phyloP scores from a whole-genome alignment of 148 eudicot genomes.

The Fagopyrum tataricum region DNA sequence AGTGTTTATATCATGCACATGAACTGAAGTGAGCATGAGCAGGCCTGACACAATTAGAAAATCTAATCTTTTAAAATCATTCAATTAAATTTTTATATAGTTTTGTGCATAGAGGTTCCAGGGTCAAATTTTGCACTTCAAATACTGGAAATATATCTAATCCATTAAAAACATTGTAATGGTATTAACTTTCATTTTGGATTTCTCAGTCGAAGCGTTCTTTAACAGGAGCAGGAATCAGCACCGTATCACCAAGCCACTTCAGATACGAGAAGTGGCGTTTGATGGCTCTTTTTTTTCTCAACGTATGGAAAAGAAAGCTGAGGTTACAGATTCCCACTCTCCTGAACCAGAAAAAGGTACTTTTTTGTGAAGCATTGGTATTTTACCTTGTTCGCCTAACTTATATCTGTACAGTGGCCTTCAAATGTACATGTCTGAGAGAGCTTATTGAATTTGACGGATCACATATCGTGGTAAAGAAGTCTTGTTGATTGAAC shows the following conservation, averaged over 20 bases:
- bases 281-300: too few relatives aligned
- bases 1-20: too few relatives aligned
- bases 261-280: neutral
- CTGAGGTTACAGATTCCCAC: too few relatives aligned
- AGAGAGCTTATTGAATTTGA: neutral
- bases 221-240: neutral
- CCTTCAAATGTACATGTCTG: neutral
- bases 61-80: too few relatives aligned
- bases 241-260: too few relatives aligned
- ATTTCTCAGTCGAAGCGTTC: neutral
- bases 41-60: too few relatives aligned
- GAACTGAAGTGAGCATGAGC: too few relatives aligned
- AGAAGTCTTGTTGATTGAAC: neutral
- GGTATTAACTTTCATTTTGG: neutral
- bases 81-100: too few relatives aligned
- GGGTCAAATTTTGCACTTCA: neutral
- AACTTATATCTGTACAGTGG: neutral
- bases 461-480: neutral
- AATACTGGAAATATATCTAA: neutral
- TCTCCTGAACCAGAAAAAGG: neutral
- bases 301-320: too few relatives aligned
- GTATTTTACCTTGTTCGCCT: neutral
- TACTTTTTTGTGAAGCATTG: neutral
- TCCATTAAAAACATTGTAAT: neutral
- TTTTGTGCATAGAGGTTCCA: neutral